phyloP scores from a whole-genome alignment of 352 stramenopile genomes.

The Phytophthora meadii region DNA sequence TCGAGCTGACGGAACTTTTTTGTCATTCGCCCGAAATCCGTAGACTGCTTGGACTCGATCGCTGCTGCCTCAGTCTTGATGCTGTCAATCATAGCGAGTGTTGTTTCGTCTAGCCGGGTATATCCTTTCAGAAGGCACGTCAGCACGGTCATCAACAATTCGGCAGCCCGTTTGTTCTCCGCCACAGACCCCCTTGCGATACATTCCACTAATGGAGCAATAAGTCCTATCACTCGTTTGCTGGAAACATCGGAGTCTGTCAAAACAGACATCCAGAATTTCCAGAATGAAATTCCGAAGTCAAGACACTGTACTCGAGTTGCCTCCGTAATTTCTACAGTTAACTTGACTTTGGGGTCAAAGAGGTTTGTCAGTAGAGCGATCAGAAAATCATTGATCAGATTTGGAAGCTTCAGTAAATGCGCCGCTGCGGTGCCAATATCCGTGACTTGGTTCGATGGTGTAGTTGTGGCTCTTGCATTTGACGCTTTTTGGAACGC shows the following conservation, averaged over 20 bases:
- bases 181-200: constrained; percentile 52
- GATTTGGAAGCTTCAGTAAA: constrained; percentile 69
- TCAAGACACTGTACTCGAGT: constrained; percentile 73
- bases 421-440: constrained; percentile 37
- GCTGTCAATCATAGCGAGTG: constrained; percentile 53
- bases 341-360: constrained; percentile 17
- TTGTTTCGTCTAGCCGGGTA: constrained; percentile 60
- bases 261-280: constrained; percentile 66
- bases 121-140: constrained; percentile 57
- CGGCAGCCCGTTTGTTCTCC: constrained; percentile 68
- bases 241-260: constrained; percentile 56
- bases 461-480: constrained; percentile 24
- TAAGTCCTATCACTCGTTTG: constrained; percentile 61
- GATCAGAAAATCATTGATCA: constrained; percentile 82
- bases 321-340: constrained; percentile 49
- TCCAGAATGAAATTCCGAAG: constrained; percentile 78
- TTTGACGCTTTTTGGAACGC: constrained; percentile 38
- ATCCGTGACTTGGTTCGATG: constrained; percentile 40
- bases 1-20: constrained; percentile 74
- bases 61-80: constrained; percentile 52
- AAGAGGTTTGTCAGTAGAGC: constrained; percentile 61
- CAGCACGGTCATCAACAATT: constrained; percentile 75
- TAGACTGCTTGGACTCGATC: constrained; percentile 74
- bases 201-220: constrained; percentile 64
- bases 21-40: constrained; percentile 67